Evolutionary conservation across 2,329 filamentous ascomycete species (phyloP), one percentile per base, ranked within the genome.

Genomic region (Mycosphaerella sp.): DNA sequence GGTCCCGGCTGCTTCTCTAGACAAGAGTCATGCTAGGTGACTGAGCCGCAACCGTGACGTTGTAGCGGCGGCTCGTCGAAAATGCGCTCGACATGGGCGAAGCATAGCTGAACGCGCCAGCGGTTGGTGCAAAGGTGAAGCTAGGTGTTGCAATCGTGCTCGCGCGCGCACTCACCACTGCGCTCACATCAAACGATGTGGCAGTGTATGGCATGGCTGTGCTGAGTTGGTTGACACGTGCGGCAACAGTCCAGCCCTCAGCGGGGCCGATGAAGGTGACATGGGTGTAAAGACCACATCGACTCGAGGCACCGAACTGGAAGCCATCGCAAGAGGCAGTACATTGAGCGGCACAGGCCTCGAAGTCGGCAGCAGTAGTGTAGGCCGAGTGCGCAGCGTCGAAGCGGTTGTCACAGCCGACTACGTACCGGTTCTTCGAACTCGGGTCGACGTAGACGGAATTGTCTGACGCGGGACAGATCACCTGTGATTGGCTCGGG

Each of bases 281-380:
- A 41, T 53, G 51, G 5, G 57, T 60, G 48, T 59, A 61, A 1
- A 62, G 42, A 9, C 59, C 61, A 23, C 61, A 63, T 40, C 61
- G 56, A 11, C 53, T 58, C 7, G 51, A 52, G 41, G 51, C 54
- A n/a, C 61, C 61, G 34, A 59, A 63, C 12, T 59, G 57, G 1
- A 58, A 46, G 8, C 55, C 61, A 47, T 58, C 59, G 45, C 61
- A 63, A 12, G 57, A 53, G 26, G 51, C 56, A 11, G 59, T 63
- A 42, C 61, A 63, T 7, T 52, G 44, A 2, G 59, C 59, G 3
- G 45, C 59, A 40, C 60, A 62, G 10, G 46, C 57, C 8, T 45
- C 48, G 14, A 64, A 60, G 47, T 60, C 49, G 1, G 57, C 48
- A 10, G 60, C 59, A 6, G 55, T 53, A 14, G 52, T 44, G 54